phyloP scores from a whole-genome alignment of 1,284 basidiomycete species.

The Garcileccinum viscosum region DNA sequence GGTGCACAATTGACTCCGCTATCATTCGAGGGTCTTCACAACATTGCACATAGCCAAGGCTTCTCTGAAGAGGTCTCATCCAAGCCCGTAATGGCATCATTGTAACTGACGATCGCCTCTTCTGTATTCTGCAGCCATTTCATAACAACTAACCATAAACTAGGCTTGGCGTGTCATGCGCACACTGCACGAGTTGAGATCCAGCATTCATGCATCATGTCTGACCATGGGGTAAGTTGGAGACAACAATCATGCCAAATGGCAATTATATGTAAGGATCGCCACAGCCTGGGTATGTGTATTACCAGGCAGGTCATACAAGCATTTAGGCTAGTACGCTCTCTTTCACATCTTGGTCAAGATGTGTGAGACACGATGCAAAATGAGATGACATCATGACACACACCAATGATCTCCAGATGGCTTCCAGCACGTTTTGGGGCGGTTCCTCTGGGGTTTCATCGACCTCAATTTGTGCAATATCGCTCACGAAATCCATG shows the following conservation, averaged over 20 bases:
- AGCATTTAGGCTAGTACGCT: not conserved
- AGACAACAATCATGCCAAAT: too few species aligned
- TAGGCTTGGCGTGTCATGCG: not conserved
- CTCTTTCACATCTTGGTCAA: constrained; percentile 33
- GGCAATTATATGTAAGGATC: constrained; percentile 15
- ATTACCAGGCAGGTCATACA: not conserved
- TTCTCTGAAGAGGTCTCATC: too few species aligned
- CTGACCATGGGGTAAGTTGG: too few species aligned
- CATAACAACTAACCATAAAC: too few species aligned
- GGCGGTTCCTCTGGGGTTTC: constrained; percentile 77
- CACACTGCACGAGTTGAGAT: too few species aligned
- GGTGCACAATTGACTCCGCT: too few species aligned
- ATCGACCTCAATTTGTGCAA: constrained; percentile 77
- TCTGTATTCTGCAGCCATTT: too few species aligned
- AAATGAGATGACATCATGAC: constrained; percentile 13
- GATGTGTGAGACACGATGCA: constrained; percentile 3
- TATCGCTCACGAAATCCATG: constrained; percentile 81
- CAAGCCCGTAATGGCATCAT: too few species aligned
- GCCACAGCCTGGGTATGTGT: constrained; percentile 9
- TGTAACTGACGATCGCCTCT: too few species aligned
- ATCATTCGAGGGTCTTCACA: too few species aligned
- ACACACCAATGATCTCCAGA: constrained; percentile 78
- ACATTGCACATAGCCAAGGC: too few species aligned
- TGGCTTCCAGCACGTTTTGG: constrained; percentile 66
- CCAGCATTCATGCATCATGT: too few species aligned